Conservation (phyloP, 2,329 filamentous ascomycete species). For the Penicillium freii region DNA sequence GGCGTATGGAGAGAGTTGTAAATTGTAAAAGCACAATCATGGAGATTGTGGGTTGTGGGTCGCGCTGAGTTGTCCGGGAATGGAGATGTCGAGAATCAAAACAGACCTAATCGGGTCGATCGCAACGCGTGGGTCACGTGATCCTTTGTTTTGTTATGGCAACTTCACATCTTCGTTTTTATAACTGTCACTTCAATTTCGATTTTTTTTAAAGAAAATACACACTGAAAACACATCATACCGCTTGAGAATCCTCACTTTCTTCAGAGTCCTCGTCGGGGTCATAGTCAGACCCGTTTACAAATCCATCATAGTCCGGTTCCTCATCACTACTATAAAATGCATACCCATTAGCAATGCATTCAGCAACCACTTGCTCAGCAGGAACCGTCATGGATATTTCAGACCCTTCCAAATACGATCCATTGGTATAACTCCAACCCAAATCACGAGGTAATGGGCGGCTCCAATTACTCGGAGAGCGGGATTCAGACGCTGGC, state of each 20-base stretch:
- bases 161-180: not conserved
- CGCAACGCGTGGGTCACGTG: slow-evolving; percentile 19
- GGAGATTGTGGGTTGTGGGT: slow-evolving; percentile 5
- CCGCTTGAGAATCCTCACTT: not conserved
- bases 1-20: not conserved
- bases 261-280: not conserved
- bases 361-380: not conserved
- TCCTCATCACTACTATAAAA: not conserved
- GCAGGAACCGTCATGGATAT: slow-evolving; percentile 1
- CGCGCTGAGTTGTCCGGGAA: slow-evolving; percentile 17
- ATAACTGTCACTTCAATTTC: not conserved
- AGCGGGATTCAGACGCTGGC: not conserved
- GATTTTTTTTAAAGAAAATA: not conserved
- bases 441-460: not conserved
- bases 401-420: not conserved
- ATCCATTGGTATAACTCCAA: not conserved
- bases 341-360: not conserved
- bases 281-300: not conserved
- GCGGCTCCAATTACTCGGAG: slow-evolving; percentile 5
- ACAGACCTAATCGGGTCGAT: slow-evolving; percentile 21
- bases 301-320: not conserved
- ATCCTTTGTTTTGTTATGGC: not conserved
- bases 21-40: slow-evolving; percentile 4
- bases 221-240: not conserved
- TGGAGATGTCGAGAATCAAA: slow-evolving; percentile 25